Conservation (phyloP, 2,329 filamentous ascomycete species). For the Calonectria pseudoturangicola region DNA sequence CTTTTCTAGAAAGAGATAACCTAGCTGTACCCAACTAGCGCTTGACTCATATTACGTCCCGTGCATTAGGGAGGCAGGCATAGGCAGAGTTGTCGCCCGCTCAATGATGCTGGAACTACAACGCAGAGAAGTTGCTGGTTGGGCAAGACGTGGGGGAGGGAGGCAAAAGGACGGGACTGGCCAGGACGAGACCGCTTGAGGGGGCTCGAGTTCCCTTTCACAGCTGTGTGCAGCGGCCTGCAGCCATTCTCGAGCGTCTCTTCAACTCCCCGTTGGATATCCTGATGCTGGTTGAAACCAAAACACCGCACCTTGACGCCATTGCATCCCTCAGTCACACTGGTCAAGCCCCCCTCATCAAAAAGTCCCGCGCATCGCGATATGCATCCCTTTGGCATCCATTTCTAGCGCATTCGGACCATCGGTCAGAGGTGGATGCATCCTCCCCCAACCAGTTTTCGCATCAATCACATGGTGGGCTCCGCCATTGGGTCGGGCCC, state of each 20-base stretch:
- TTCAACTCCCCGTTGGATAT: no score
- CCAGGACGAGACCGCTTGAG: not conserved
- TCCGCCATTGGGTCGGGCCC: conserved; percentile 43
- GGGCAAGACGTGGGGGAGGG: conserved; percentile 6
- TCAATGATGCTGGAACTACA: no score
- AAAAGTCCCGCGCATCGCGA: no score
- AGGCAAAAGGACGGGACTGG: not conserved
- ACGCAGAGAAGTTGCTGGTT: not conserved
- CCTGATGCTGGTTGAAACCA: not conserved
- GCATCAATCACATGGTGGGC: conserved; percentile 29
- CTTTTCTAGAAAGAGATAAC: not conserved
- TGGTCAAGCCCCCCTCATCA: no score
- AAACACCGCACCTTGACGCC: not conserved
- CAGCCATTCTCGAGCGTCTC: not conserved
- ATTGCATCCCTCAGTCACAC: no score
- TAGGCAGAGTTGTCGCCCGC: not conserved
- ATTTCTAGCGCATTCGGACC: conserved; percentile 34
- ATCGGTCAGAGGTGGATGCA: conserved; percentile 33
- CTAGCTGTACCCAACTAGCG: not conserved
- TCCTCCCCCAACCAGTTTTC: conserved; percentile 37
- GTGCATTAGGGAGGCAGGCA: no score
- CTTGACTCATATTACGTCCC: not conserved
- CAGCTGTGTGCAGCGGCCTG: not conserved
- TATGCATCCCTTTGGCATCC: not conserved
- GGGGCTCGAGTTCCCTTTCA: not conserved